Base-by-base conservation (phyloP, 345 rosid species). In the Trapa bicornis region DNA sequence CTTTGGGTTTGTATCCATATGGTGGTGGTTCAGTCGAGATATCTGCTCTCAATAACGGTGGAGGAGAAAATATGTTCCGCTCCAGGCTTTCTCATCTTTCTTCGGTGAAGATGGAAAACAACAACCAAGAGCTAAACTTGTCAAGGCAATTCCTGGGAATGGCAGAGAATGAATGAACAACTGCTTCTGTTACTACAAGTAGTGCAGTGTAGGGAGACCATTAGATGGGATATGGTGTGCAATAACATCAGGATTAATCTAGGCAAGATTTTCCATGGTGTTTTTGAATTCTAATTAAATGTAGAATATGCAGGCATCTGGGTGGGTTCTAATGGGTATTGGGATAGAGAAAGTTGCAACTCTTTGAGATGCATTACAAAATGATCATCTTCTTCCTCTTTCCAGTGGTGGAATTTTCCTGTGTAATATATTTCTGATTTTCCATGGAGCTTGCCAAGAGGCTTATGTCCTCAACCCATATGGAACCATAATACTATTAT, bases 101-200 rank as follows among this genome's bases (percentile, higher is more conserved):
- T 69, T 75, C 86, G 7, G 84, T 85, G 84, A 87, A 87, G 80
- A 78, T 80, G 88, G 93, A 87, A 71, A 22, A 22, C 29, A 83
- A 71, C 52, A 33, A 32, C 37, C 79, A 69, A 8, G 66, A 67
- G 71, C 37, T 72, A 75, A 85, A 82, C 69, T 70, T 83, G 76
- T 78, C 93, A 15, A 82, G 85, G 76, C 89, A 82, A 66, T 72
- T 82, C 65, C 1, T 75, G 72, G 90, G 89, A 73, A 68, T 73
- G 56, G 75, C 65, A 47, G 86, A 81, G 39, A 65, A 78, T 67
- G 85, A 79, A 58, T 83, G 82, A 58, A 80, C 73, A 77, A 13
- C 56, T 6, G 86, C 89, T 69, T 84, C 88, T 32, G 77, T 86
- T 15, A 58, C 62, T 32, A 8, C 36, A 37, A 8, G 3, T 29